Conservation (phyloP, 2,329 filamentous ascomycete genomes). For the Fusarium lyarnte region DNA sequence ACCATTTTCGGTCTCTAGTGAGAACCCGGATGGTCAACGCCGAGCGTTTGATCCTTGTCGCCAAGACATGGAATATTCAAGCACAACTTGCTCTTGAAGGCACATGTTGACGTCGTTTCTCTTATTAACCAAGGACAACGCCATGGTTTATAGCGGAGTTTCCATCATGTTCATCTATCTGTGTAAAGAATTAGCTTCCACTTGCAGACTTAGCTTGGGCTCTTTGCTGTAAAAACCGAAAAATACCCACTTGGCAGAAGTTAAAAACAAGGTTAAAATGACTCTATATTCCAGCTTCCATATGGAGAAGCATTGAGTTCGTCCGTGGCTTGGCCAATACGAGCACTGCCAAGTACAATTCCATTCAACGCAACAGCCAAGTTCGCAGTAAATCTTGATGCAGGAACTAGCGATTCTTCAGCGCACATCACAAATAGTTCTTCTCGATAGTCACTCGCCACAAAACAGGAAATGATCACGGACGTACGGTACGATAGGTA, state of each 20-base stretch:
- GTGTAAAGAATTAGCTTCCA: not conserved
- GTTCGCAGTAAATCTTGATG: not conserved
- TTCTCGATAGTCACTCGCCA: not conserved
- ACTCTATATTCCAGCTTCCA: not conserved
- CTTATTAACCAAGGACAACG: not conserved
- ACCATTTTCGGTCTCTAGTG: constrained; percentile 23
- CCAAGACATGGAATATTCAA: constrained; percentile 21
- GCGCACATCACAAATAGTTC: not conserved
- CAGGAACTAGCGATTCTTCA: not conserved
- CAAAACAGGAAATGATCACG: not conserved
- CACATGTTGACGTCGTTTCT: not conserved
- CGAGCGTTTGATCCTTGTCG: constrained; percentile 23
- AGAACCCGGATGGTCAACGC: constrained; percentile 38
- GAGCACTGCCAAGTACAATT: not conserved
- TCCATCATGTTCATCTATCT: not conserved
- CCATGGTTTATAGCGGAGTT: not conserved
- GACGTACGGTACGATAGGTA: not conserved
- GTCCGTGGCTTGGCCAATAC: not conserved
- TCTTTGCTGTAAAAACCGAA: not conserved
- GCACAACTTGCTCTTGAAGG: constrained; percentile 12
- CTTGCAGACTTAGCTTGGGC: constrained; percentile 7
- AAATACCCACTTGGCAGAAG: constrained; percentile 10
- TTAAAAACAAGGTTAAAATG: constrained; percentile 35
- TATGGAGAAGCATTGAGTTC: not conserved
- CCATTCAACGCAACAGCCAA: not conserved